A percentile compares a stretch with the other conserved stretches of the same genome.
These are phyloP conservation scores for Umbelopsis sp. DNA, from an alignment of 192 early-diverging fungal genomes.

Conservation along the genomic window DNA sequence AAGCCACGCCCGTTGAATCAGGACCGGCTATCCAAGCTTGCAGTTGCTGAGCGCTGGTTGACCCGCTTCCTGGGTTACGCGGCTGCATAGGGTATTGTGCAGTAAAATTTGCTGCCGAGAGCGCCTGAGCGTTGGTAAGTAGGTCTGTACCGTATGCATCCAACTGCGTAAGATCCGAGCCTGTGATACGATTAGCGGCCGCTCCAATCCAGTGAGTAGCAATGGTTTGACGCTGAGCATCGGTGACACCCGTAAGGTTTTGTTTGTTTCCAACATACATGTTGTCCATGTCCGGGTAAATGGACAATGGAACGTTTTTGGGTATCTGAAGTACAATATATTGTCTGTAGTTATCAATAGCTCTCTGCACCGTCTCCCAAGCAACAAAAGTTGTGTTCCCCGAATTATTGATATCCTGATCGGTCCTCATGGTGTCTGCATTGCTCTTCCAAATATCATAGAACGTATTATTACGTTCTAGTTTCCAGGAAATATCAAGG, in stretches of 20 bases:
- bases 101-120: no score
- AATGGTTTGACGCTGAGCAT: slow-evolving; percentile 1
- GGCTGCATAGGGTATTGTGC: no score
- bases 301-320: neutral
- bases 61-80: no score
- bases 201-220: neutral
- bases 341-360: neutral
- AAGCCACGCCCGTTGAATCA: no score
- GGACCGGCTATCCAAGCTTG: no score
- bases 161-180: neutral
- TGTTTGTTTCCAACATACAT: neutral
- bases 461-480: no score
- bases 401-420: no score
- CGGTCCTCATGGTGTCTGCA: no score
- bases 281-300: slow-evolving; percentile 1
- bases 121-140: no score
- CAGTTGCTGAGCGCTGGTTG: no score
- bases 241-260: neutral
- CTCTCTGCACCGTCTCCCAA: neutral
- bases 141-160: neutral
- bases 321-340: neutral
- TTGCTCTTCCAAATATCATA: no score
- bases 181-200: neutral
- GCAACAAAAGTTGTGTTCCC: neutral
- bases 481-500: no score